Evolutionary conservation across 2,329 filamentous ascomycete species (phyloP).

Genomic region (Colletotrichum sp.): DNA sequence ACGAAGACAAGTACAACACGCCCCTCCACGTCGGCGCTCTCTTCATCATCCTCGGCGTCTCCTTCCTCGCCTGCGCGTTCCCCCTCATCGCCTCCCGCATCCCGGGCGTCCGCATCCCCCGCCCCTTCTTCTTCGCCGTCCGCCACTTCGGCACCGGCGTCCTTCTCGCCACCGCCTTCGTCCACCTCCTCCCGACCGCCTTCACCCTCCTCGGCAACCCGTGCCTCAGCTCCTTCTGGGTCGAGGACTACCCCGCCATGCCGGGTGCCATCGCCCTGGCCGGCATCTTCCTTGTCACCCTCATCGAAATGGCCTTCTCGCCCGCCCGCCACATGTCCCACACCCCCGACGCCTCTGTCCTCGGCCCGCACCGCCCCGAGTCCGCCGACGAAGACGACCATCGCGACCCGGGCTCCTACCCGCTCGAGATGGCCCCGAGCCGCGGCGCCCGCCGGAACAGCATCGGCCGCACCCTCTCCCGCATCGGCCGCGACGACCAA

Average conservation of each 20-base stretch:
- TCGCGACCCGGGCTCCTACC: background rate
- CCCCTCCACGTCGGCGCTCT: slow-evolving; percentile 64
- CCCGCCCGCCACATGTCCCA: slow-evolving; percentile 38
- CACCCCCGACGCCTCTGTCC: slow-evolving; percentile 30
- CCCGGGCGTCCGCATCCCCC: slow-evolving; percentile 58
- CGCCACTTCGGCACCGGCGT: slow-evolving; percentile 82
- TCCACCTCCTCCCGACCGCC: slow-evolving; percentile 73
- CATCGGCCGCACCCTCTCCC: slow-evolving; percentile 14
- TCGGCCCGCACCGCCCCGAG: slow-evolving; percentile 11
- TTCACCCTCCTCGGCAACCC: slow-evolving; percentile 68
- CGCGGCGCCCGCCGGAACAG: background rate
- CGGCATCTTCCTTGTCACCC: slow-evolving; percentile 78
- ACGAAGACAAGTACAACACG: slow-evolving; percentile 54
- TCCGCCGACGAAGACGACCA: background rate
- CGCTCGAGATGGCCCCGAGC: background rate
- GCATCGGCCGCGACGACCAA: background rate
- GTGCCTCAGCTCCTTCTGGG: slow-evolving; percentile 79
- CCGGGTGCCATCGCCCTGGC: slow-evolving; percentile 82
- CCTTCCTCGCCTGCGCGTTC: slow-evolving; percentile 55
- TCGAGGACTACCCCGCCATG: slow-evolving; percentile 75
- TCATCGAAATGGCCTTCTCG: slow-evolving; percentile 75
- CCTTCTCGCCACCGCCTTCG: slow-evolving; percentile 76
- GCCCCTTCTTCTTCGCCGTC: slow-evolving; percentile 60
- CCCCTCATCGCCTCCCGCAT: slow-evolving; percentile 59
- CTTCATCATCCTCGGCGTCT: slow-evolving; percentile 52